Evolutionary conservation across 2,329 filamentous ascomycete species (phyloP), one percentile per base, ranked within the genome.

Genomic region (Metarhizium humberi): DNA sequence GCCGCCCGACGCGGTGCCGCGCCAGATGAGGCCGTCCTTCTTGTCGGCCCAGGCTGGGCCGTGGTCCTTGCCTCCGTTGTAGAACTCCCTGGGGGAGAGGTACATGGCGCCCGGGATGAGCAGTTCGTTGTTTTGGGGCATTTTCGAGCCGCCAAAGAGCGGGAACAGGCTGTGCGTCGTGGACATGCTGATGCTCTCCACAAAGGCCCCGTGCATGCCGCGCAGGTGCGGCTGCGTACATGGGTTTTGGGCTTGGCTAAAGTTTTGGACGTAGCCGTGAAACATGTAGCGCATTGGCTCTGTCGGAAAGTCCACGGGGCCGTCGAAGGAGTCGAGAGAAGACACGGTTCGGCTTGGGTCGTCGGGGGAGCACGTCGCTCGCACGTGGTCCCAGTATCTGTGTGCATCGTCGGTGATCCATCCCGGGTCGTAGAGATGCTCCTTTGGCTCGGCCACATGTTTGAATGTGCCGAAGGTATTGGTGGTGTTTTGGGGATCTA

Each of bases 81-180:
- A 83, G 36, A 77, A 72, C 5, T 70, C 66, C 60, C 81, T 77
- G n/a, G 75, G 65, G 30, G 71, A 71, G 60, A 78, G 76, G 61
- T 84, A 83, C 77, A 82, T 82, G 61, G 79, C 80, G 4, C 79
- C 79, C 1, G 81, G 81, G 59, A 84, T 80, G 10, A 85, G 69
- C 45, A 84, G 81, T 61, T 84, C 81, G 62, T 79, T 83, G 68
- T 84, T 84, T 54, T 77, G 71, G 45, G 76, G 75, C 57, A 81
- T 71, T 67, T 85, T 85, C 64, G 75, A 81, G 55, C 81, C 81
- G 58, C 79, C 73, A 59, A 85, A 84, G 3, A 84, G 69, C 0
- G 81, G 81, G 13, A 84, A 66, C 13, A 84, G 71, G 60, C 79
- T 75, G 51, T 73, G 72, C 18, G 75, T 76, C 25, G 75, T 75